Evolutionary conservation across 495 filamentous ascomycete genomes (phyloP).

Genomic region (Podospora australis): DNA sequence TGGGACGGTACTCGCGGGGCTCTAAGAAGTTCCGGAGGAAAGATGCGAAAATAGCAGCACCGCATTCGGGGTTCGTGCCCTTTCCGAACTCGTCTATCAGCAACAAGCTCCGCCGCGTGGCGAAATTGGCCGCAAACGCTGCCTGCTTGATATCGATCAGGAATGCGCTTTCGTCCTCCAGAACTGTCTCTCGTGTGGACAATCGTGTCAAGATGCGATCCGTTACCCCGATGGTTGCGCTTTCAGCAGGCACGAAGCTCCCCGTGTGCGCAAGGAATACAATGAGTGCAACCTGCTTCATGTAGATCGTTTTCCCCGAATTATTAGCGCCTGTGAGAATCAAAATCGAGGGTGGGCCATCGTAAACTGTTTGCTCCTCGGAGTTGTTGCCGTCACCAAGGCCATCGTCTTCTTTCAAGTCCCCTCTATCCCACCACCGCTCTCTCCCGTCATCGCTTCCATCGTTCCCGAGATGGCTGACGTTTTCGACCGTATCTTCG

Average conservation of each 20-base stretch:
- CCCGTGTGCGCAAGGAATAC: conserved; percentile 92
- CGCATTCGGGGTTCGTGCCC: conserved; percentile 76
- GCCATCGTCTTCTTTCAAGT: neutral
- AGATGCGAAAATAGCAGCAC: conserved; percentile 78
- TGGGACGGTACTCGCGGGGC: conserved; percentile 57
- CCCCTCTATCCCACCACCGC: neutral
- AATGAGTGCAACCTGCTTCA: conserved; percentile 93
- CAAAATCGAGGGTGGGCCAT: conserved; percentile 59
- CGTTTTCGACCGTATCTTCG: too few species aligned
- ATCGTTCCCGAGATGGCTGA: neutral
- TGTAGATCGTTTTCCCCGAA: conserved; percentile 92
- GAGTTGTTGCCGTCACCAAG: neutral
- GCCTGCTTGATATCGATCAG: conserved; percentile 90
- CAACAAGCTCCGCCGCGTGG: conserved; percentile 70
- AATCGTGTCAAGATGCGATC: conserved; percentile 91
- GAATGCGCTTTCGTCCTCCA: conserved; percentile 82
- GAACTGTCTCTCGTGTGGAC: conserved; percentile 79
- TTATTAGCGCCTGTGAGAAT: conserved; percentile 91
- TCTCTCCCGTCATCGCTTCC: neutral
- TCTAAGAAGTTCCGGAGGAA: conserved; percentile 70
- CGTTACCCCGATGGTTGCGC: conserved; percentile 76
- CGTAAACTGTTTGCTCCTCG: neutral
- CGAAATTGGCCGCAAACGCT: conserved; percentile 67
- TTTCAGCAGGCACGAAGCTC: conserved; percentile 78
- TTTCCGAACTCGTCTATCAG: conserved; percentile 96